Conservation (phyloP, 2,329 filamentous ascomycete genomes). For the Davidsoniella eucalypti region DNA sequence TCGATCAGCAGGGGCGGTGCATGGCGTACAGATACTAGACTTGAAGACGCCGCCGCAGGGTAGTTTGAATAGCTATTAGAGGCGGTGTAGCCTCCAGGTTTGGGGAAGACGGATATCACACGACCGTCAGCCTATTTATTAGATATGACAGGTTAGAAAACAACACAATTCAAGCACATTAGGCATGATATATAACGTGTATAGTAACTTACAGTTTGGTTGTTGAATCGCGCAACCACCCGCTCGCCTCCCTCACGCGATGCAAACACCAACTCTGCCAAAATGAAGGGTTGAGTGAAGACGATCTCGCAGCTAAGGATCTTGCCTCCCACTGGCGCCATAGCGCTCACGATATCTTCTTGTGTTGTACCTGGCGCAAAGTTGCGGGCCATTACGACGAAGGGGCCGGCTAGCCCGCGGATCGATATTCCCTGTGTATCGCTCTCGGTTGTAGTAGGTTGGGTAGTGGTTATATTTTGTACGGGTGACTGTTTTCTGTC, state of each 20-base stretch:
- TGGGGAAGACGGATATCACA: conserved; percentile 56
- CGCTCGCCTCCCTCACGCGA: conserved; percentile 56
- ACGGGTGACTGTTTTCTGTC: background rate
- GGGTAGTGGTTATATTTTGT: too few species aligned
- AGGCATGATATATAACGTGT: background rate
- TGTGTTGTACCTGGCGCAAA: conserved; percentile 69
- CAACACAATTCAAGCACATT: background rate
- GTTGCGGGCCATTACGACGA: conserved; percentile 60
- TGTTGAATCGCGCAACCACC: conserved; percentile 61
- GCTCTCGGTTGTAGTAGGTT: conserved; percentile 5
- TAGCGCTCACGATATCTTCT: conserved; percentile 67
- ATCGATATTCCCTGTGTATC: conserved; percentile 41
- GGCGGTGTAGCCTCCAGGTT: conserved; percentile 29
- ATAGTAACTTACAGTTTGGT: conserved; percentile 46
- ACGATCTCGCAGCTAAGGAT: conserved; percentile 51
- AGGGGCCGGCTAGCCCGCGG: conserved; percentile 55
- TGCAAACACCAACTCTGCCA: conserved; percentile 62
- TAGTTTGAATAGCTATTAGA: conserved; percentile 17
- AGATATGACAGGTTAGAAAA: background rate
- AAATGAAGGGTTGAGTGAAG: conserved; percentile 51
- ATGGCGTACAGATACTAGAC: conserved; percentile 19
- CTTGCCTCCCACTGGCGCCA: conserved; percentile 57
- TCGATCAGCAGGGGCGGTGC: conserved; percentile 26
- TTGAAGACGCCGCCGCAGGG: conserved; percentile 1
- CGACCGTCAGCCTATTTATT: conserved; percentile 50